Evolutionary conservation across 1,139 yeast genomes (phyloP).

Genomic region (Yamadazyma oceani): DNA sequence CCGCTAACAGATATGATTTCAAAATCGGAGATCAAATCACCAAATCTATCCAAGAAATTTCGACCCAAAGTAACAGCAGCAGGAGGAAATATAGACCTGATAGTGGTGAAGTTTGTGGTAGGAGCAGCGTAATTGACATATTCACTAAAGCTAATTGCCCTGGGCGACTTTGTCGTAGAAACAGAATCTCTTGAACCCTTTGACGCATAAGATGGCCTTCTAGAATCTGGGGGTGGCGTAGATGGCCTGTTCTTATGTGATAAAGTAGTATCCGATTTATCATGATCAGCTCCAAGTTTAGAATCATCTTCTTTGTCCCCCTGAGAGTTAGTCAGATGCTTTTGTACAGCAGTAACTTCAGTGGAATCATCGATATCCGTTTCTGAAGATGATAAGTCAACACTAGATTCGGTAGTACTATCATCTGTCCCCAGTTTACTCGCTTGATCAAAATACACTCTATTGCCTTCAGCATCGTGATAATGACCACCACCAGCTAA

Average conservation of each 20-base stretch:
- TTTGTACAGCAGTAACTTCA: no score
- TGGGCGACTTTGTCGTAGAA: slow-evolving; percentile 18
- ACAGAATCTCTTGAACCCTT: slow-evolving; percentile 13
- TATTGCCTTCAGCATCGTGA: slow-evolving; percentile 22
- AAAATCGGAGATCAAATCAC: slow-evolving; percentile 64
- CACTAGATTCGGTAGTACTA: slow-evolving; percentile 13
- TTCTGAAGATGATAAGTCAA: slow-evolving; percentile 7
- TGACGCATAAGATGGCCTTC: slow-evolving; percentile 21
- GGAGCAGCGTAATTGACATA: slow-evolving; percentile 81
- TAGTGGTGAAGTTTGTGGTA: slow-evolving; percentile 61
- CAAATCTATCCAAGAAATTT: slow-evolving; percentile 68
- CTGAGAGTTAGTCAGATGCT: no score
- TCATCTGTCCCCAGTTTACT: slow-evolving; percentile 18
- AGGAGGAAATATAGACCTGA: slow-evolving; percentile 68
- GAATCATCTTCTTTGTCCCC: neutral
- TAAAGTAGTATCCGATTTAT: slow-evolving; percentile 9
- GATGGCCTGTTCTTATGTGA: slow-evolving; percentile 10
- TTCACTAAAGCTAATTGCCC: slow-evolving; percentile 54
- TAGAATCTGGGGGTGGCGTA: slow-evolving; percentile 13
- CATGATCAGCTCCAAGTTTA: slow-evolving; percentile 1
- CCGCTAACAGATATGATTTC: slow-evolving; percentile 70
- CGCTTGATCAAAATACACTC: slow-evolving; percentile 19
- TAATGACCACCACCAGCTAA: slow-evolving; percentile 30
- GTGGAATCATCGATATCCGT: slow-evolving; percentile 4
- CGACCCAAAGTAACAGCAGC: slow-evolving; percentile 76